Conservation (phyloP, 2,329 filamentous ascomycete genomes). For the Aureobasidium lini region DNA sequence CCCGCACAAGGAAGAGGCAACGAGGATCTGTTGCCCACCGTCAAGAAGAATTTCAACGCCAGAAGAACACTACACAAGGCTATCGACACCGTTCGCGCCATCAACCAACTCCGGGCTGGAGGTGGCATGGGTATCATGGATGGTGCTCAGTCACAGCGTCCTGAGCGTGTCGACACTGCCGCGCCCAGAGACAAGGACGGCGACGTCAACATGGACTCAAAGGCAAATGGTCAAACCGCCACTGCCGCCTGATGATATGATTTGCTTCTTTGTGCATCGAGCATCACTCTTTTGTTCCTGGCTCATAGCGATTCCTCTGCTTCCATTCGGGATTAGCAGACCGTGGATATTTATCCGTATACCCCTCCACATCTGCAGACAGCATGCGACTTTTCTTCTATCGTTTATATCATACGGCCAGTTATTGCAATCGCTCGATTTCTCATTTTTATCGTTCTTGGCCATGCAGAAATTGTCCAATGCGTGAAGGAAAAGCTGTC, state of each 20-base stretch:
- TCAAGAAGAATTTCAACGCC: slow-evolving; percentile 66
- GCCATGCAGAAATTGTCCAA: too few relatives aligned
- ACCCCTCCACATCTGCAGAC: slow-evolving; percentile 7
- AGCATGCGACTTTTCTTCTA: not conserved
- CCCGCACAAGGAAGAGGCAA: slow-evolving; percentile 40
- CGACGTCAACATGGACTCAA: slow-evolving; percentile 33
- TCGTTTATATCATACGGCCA: not conserved
- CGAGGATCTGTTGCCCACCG: slow-evolving; percentile 54
- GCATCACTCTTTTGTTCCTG: not conserved
- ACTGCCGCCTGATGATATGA: not conserved
- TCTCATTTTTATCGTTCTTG: too few relatives aligned
- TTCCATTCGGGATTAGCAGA: not conserved
- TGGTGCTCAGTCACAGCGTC: slow-evolving; percentile 50
- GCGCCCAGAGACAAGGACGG: slow-evolving; percentile 21
- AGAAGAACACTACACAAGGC: slow-evolving; percentile 58
- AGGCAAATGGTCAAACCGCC: not conserved
- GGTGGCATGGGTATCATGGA: slow-evolving; percentile 53
- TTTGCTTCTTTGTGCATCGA: not conserved
- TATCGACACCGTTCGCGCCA: slow-evolving; percentile 60
- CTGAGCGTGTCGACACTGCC: slow-evolving; percentile 27
- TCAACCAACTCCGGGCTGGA: slow-evolving; percentile 59
- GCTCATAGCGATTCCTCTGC: not conserved
- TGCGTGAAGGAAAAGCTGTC: too few relatives aligned
- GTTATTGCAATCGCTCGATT: not conserved
- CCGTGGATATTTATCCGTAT: not conserved